Evolutionary conservation across 805 yeast genomes (phyloP).

Genomic region (Wickerhamomyces sydowiorum): DNA sequence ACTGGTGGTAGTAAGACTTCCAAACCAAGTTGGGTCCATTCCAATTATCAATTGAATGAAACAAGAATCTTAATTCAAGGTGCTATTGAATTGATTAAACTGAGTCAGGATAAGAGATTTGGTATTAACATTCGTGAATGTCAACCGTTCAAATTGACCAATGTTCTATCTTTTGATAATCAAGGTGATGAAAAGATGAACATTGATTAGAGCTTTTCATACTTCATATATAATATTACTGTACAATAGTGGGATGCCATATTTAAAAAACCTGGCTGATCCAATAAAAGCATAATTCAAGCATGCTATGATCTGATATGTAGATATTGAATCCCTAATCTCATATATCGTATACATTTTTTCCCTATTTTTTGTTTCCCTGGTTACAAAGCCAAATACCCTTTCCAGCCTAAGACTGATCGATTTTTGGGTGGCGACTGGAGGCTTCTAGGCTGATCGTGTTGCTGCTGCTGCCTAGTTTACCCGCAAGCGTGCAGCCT

Average conservation of each 20-base stretch:
- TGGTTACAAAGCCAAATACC: too few species aligned
- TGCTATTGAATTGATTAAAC: slow-evolving; percentile 48
- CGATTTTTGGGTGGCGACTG: too few species aligned
- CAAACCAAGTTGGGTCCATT: slow-evolving; percentile 85
- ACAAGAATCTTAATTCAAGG: slow-evolving; percentile 35
- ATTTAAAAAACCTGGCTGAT: not conserved
- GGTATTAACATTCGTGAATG: slow-evolving; percentile 64
- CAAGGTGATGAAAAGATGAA: slow-evolving; percentile 6
- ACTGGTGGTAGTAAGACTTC: slow-evolving; percentile 72
- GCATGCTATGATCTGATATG: too few species aligned
- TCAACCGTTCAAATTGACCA: slow-evolving; percentile 41
- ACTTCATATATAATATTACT: not conserved
- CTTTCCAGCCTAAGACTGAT: too few species aligned
- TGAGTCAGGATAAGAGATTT: slow-evolving; percentile 62
- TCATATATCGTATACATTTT: too few species aligned
- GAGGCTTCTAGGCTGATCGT: too few species aligned
- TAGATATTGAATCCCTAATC: too few species aligned
- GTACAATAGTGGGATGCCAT: not conserved
- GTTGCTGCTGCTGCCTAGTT: too few species aligned
- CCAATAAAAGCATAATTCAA: not conserved
- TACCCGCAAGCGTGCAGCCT: too few species aligned
- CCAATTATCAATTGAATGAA: slow-evolving; percentile 57
- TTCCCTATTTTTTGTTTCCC: too few species aligned
- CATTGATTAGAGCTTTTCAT: slow-evolving; percentile 6
- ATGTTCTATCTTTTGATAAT: not conserved